Percentiles rank a stretch among this genome's conserved stretches.
phyloP scores from a whole-genome alignment of 805 yeast species.

The Schizosaccharomyces lindneri region DNA sequence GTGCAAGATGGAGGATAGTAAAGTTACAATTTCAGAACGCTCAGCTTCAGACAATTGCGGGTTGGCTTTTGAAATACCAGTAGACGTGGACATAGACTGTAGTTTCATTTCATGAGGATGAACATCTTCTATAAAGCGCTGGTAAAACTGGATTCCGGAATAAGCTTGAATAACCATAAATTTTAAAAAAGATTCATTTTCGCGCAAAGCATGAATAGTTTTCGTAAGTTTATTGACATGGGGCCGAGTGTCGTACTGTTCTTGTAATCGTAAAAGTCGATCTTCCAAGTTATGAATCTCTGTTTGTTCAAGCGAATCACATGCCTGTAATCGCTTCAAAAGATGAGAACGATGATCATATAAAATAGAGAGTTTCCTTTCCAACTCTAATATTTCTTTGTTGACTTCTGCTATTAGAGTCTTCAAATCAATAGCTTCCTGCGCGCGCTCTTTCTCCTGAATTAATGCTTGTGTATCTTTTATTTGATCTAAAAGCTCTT shows the following conservation, averaged over 20 bases:
- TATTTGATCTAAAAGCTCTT: not conserved
- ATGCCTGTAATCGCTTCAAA: not conserved
- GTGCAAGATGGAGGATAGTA: not conserved
- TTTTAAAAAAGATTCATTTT: not conserved
- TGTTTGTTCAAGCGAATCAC: not conserved
- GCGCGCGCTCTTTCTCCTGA: not conserved
- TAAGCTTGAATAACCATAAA: not conserved
- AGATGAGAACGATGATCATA: not conserved
- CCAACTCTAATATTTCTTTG: not conserved
- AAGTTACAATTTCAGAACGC: not conserved
- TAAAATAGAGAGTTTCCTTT: not conserved
- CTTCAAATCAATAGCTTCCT: not conserved
- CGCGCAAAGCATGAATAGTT: not conserved
- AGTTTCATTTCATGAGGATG: not conserved
- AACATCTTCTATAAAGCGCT: not conserved
- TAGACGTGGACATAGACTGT: not conserved
- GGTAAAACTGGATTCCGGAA: not conserved
- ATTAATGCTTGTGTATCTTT: not conserved
- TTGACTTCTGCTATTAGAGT: not conserved
- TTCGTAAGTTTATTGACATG: not conserved
- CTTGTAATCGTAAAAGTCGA: not conserved
- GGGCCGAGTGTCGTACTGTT: not conserved
- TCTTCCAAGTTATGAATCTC: not conserved
- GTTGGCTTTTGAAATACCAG: not conserved
- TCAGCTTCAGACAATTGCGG: not conserved